Conservation (phyloP, 208 protist genomes). For the Trypanosoma theileri region DNA sequence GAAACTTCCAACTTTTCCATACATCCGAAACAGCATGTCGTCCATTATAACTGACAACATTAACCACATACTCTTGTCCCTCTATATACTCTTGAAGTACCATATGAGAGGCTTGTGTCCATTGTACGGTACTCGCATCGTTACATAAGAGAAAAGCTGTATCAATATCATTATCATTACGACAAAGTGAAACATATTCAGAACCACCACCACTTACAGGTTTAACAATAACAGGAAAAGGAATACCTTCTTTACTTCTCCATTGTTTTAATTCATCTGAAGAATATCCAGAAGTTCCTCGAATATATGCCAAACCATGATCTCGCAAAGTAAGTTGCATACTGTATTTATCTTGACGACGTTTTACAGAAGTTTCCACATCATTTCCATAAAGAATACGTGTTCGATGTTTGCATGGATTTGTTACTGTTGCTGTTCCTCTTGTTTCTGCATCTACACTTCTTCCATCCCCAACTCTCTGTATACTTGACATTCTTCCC, state of each 20-base stretch:
- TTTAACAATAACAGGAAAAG: slow-evolving; percentile 83
- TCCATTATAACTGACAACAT: slow-evolving; percentile 73
- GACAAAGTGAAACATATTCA: slow-evolving; percentile 83
- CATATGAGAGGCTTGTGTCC: slow-evolving; percentile 54
- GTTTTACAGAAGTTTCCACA: slow-evolving; percentile 46
- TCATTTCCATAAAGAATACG: slow-evolving; percentile 59
- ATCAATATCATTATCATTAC: slow-evolving; percentile 44
- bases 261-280: slow-evolving; percentile 34
- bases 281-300: slow-evolving; percentile 37
- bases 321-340: slow-evolving; percentile 55
- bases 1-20: slow-evolving; percentile 85
- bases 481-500: neutral
- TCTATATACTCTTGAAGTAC: slow-evolving; percentile 89
- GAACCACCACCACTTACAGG: slow-evolving; percentile 77
- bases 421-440: neutral
- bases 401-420: neutral
- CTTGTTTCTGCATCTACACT: neutral
- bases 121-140: slow-evolving; percentile 44
- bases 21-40: slow-evolving; percentile 83
- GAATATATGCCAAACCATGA: slow-evolving; percentile 66
- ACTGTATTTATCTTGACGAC: slow-evolving; percentile 65
- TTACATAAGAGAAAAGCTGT: slow-evolving; percentile 50
- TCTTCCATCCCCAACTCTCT: neutral
- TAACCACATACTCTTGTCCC: slow-evolving; percentile 84
- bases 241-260: slow-evolving; percentile 32